These are phyloP conservation scores for Pestalotiopsis fici DNA, from an alignment of 2,329 filamentous ascomycete genomes.

Conservation along the genomic window DNA sequence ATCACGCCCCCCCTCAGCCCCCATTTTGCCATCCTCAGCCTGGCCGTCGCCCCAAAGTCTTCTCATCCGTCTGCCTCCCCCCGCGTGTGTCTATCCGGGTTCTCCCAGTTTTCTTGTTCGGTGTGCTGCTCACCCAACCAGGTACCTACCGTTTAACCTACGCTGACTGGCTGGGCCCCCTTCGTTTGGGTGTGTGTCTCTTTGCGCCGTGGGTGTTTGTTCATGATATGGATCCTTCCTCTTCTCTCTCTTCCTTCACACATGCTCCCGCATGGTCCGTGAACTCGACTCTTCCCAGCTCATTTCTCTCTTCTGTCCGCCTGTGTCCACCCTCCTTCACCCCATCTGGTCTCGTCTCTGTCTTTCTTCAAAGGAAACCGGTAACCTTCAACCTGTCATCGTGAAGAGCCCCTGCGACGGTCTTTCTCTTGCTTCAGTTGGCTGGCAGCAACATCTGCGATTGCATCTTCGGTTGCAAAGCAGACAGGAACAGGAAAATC, in stretches of 20 bases:
- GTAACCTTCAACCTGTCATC: background rate
- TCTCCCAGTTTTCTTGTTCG: background rate
- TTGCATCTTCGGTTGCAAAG: background rate
- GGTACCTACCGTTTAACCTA: no score
- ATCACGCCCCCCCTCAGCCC: no score
- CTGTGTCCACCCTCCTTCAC: slow-evolving; percentile 1
- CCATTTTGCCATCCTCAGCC: no score
- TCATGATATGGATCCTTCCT: background rate
- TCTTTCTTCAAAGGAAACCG: background rate
- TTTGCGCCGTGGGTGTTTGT: background rate
- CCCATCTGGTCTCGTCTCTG: background rate
- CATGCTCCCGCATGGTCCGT: slow-evolving; percentile 10
- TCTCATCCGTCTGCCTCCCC: background rate
- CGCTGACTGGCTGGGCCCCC: background rate
- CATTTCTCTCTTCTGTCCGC: slow-evolving; percentile 7
- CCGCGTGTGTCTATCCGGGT: no score
- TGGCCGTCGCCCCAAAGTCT: background rate
- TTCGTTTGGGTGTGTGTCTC: background rate
- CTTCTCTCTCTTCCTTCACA: no score
- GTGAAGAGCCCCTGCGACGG: slow-evolving; percentile 1
- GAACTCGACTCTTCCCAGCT: slow-evolving; percentile 6
- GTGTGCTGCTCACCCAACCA: background rate
- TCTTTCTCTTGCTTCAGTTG: background rate
- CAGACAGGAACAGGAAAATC: background rate
- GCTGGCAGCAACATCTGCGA: background rate